Evolutionary conservation across 768 basidiomycete species (phyloP).

Genomic region (Agrocybe chaxingu): DNA sequence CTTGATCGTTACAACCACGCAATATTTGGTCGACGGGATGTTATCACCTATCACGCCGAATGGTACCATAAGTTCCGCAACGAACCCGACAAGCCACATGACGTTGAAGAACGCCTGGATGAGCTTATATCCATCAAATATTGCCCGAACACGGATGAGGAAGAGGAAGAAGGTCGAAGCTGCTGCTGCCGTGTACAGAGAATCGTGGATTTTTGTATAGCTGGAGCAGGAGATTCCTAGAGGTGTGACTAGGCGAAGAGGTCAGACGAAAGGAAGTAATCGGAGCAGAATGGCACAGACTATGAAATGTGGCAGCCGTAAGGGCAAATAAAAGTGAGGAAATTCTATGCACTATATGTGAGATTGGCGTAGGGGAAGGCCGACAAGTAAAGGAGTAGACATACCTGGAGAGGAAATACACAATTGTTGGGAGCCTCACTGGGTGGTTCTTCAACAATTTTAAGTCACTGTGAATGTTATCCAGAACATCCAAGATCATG

Average conservation of each 20-base stretch:
- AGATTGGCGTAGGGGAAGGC: too few species aligned
- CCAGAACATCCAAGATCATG: neutral
- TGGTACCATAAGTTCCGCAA: conserved; percentile 23
- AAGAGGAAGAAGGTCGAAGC: conserved; percentile 31
- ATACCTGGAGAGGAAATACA: too few species aligned
- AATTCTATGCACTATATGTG: too few species aligned
- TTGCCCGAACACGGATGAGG: conserved; percentile 34
- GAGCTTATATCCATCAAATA: conserved; percentile 21
- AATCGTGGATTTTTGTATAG: conserved; percentile 3
- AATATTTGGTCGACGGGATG: conserved; percentile 31
- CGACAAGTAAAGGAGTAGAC: too few species aligned
- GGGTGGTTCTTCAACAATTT: too few species aligned
- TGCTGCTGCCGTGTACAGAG: conserved; percentile 6
- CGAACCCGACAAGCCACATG: conserved; percentile 29
- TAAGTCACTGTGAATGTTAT: too few species aligned
- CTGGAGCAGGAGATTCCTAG: conserved; percentile 6
- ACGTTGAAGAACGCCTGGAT: conserved; percentile 21
- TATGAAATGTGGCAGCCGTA: too few species aligned
- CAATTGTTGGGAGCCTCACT: too few species aligned
- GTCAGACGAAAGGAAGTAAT: neutral
- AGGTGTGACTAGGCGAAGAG: conserved; percentile 6
- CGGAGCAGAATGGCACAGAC: too few species aligned
- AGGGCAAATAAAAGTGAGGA: too few species aligned
- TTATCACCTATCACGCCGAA: conserved; percentile 19
- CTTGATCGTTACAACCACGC: conserved; percentile 20